phyloP scores from a whole-genome alignment of 129 eudicot species.

The Lactuca saligna region DNA sequence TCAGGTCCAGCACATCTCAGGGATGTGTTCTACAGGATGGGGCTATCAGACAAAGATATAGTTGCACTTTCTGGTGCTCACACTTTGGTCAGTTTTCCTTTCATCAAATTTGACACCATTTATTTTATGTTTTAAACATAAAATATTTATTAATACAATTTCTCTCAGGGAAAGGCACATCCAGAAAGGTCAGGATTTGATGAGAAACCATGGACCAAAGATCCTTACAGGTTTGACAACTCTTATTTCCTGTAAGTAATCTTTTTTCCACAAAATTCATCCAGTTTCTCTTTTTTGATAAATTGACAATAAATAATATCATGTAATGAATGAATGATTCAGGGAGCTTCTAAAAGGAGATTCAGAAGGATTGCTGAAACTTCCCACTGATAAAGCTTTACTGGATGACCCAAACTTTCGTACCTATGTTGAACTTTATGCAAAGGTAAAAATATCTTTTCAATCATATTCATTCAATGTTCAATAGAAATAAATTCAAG shows the following conservation, averaged over 20 bases:
- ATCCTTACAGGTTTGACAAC: slow-evolving; percentile 90
- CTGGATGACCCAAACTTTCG: slow-evolving; percentile 67
- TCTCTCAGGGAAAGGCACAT: slow-evolving; percentile 77
- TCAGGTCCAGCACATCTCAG: slow-evolving; percentile 81
- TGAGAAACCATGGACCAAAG: slow-evolving; percentile 84
- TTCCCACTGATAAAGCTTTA: slow-evolving; percentile 83
- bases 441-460: slow-evolving; percentile 48
- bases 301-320: not conserved
- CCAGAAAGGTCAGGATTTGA: slow-evolving; percentile 95
- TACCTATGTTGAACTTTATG: slow-evolving; percentile 67
- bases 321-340: slow-evolving; percentile 9
- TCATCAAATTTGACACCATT: not conserved
- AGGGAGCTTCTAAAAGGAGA: slow-evolving; percentile 86
- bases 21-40: slow-evolving; percentile 90
- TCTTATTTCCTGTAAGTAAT: slow-evolving; percentile 80
- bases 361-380: slow-evolving; percentile 51
- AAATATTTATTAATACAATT: too few relatives aligned
- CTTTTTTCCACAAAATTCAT: not conserved
- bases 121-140: not conserved
- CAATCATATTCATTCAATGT: too few relatives aligned
- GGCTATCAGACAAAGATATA: slow-evolving; percentile 80
- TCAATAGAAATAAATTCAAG: not conserved
- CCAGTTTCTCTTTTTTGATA: not conserved
- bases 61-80: slow-evolving; percentile 97
- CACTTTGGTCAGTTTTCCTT: slow-evolving; percentile 58